Evolutionary conservation across 2,329 filamentous ascomycete genomes (phyloP).

Genomic region (Colletotrichum sidae): DNA sequence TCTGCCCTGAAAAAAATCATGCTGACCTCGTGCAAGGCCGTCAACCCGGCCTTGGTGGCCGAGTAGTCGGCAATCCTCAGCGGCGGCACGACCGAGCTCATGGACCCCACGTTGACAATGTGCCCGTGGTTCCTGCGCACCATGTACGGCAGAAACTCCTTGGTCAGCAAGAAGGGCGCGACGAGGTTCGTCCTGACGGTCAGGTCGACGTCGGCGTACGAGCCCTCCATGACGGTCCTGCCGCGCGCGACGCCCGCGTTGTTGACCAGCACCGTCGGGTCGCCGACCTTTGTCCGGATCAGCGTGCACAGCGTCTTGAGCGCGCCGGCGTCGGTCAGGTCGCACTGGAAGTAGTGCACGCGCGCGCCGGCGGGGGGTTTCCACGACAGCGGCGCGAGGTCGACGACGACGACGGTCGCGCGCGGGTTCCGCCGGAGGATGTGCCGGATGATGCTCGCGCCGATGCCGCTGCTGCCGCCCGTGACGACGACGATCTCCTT

Average conservation of each 20-base stretch:
- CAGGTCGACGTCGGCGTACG: constrained; percentile 44
- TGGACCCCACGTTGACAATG: constrained; percentile 70
- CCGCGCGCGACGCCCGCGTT: constrained; percentile 48
- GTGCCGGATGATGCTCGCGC: constrained; percentile 48
- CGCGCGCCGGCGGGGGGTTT: constrained; percentile 38
- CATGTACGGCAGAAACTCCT: constrained; percentile 72
- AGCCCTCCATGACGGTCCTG: constrained; percentile 44
- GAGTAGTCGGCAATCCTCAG: constrained; percentile 71
- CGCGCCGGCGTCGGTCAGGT: constrained; percentile 49
- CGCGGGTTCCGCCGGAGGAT: constrained; percentile 42
- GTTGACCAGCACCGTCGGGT: constrained; percentile 52
- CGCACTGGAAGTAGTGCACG: constrained; percentile 50
- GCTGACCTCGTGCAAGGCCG: constrained; percentile 44
- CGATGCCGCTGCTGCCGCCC: constrained; percentile 57
- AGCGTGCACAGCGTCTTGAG: constrained; percentile 44
- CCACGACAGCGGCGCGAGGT: constrained; percentile 48
- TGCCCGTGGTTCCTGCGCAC: constrained; percentile 70
- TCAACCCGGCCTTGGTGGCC: constrained; percentile 60
- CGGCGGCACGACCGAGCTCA: constrained; percentile 65
- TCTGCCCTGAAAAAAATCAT: not conserved
- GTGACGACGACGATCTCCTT: constrained; percentile 57
- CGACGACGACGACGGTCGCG: constrained; percentile 48
- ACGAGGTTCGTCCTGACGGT: constrained; percentile 62
- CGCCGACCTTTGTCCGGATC: constrained; percentile 48
- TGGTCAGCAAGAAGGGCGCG: constrained; percentile 67